Conservation (phyloP, 116 monocot genomes). For the Papilionanthe hybrid region DNA sequence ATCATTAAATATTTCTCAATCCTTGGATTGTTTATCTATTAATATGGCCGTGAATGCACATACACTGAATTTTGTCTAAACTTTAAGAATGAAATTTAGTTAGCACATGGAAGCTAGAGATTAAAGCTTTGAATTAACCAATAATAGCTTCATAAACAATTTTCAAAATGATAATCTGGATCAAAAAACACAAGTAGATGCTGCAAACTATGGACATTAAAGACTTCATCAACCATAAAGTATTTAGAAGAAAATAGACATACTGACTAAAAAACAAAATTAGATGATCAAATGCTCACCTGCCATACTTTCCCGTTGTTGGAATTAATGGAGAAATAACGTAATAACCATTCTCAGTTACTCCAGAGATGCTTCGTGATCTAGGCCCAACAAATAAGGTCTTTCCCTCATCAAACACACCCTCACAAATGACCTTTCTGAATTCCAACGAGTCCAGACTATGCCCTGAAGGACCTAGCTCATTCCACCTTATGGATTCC, state of each 20-base stretch:
- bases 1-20: neutral
- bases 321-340: constrained; percentile 80
- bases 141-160: neutral
- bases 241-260: neutral
- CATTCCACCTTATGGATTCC: constrained; percentile 70
- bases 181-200: neutral
- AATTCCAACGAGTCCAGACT: constrained; percentile 55
- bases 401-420: constrained; percentile 68
- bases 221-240: neutral
- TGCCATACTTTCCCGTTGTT: constrained; percentile 21
- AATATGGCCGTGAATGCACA: neutral
- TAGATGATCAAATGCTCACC: constrained; percentile 29
- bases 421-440: constrained; percentile 72
- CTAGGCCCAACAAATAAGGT: constrained; percentile 81
- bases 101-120: neutral
- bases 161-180: neutral
- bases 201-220: neutral
- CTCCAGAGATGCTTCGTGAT: constrained; percentile 90
- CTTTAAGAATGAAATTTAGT: neutral
- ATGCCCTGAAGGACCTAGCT: constrained; percentile 14
- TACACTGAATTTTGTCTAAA: neutral
- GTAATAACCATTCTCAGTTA: constrained; percentile 93
- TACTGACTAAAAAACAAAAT: neutral
- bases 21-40: neutral
- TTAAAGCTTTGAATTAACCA: neutral